Conservation (phyloP, 2,329 filamentous ascomycete species). For the Akanthomyces lecanii region DNA sequence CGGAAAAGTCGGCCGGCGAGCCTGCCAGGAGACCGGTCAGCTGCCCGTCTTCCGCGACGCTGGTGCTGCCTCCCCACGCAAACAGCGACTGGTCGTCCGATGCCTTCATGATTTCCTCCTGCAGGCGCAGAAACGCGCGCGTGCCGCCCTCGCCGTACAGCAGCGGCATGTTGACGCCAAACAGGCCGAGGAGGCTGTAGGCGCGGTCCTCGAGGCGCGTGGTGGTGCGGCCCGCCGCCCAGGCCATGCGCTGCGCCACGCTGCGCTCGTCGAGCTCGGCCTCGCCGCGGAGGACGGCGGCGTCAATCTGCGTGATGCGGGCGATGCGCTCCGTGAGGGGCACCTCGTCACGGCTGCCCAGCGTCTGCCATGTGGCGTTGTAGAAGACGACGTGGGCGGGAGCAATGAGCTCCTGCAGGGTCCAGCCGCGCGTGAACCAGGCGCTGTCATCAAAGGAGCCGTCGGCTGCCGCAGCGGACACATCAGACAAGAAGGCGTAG, state of each 20-base stretch:
- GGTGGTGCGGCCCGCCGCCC: slow-evolving; percentile 22
- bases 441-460: slow-evolving; percentile 18
- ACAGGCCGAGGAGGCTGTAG: slow-evolving; percentile 26
- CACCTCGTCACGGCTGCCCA: slow-evolving; percentile 24
- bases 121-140: slow-evolving; percentile 20
- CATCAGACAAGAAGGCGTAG: slow-evolving; percentile 26
- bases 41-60: too few relatives aligned
- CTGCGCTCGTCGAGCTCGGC: not conserved
- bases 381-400: slow-evolving; percentile 29
- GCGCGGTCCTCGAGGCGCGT: slow-evolving; percentile 24
- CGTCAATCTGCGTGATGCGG: not conserved
- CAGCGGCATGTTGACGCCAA: slow-evolving; percentile 26
- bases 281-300: slow-evolving; percentile 18
- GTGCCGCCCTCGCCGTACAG: slow-evolving; percentile 23
- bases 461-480: not conserved
- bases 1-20: slow-evolving; percentile 5
- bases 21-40: not conserved
- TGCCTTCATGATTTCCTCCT: slow-evolving; percentile 24
- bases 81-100: slow-evolving; percentile 23
- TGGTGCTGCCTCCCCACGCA: slow-evolving; percentile 19
- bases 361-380: slow-evolving; percentile 24
- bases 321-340: slow-evolving; percentile 18
- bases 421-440: slow-evolving; percentile 48
- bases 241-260: slow-evolving; percentile 23
- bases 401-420: slow-evolving; percentile 63